Conservation (phyloP, 2,329 filamentous ascomycete species). For the Tolypocladium ophioglossoides region DNA sequence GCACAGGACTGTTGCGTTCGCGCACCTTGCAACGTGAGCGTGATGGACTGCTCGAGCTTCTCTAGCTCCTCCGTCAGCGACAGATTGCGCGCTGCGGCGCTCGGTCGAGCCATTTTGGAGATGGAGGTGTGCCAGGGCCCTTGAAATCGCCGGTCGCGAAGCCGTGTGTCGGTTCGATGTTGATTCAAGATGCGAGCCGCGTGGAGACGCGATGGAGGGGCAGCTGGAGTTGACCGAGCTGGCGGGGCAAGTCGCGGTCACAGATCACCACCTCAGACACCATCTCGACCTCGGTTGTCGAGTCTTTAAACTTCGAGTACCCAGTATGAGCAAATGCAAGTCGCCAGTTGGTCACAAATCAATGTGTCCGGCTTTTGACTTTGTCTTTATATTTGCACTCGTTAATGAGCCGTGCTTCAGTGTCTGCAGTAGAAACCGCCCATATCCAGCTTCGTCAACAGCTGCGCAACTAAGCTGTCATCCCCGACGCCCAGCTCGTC, state of each 20-base stretch:
- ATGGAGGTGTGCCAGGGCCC: neutral
- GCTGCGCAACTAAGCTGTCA: constrained; percentile 55
- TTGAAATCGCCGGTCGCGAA: neutral
- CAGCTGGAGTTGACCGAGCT: neutral
- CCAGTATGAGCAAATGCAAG: no score
- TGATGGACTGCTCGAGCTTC: constrained; percentile 92
- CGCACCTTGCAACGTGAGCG: constrained; percentile 80
- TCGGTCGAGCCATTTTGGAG: constrained; percentile 36
- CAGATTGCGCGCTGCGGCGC: constrained; percentile 43
- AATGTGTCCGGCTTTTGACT: no score
- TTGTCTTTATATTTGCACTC: no score
- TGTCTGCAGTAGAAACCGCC: constrained; percentile 48
- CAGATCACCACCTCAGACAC: neutral
- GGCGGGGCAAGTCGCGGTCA: neutral
- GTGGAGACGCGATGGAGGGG: constrained; percentile 3
- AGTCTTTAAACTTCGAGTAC: neutral
- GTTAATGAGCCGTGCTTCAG: neutral
- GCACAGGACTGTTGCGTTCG: neutral
- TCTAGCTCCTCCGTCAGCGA: constrained; percentile 92
- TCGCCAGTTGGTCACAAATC: no score
- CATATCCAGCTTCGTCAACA: constrained; percentile 63
- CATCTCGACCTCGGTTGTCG: neutral
- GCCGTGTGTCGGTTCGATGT: neutral
- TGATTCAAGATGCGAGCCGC: neutral
- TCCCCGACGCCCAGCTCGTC: constrained; percentile 23